Evolutionary conservation across 768 basidiomycete genomes (phyloP), one percentile per base, ranked within the genome.

Genomic region (Termitomyces sp.): DNA sequence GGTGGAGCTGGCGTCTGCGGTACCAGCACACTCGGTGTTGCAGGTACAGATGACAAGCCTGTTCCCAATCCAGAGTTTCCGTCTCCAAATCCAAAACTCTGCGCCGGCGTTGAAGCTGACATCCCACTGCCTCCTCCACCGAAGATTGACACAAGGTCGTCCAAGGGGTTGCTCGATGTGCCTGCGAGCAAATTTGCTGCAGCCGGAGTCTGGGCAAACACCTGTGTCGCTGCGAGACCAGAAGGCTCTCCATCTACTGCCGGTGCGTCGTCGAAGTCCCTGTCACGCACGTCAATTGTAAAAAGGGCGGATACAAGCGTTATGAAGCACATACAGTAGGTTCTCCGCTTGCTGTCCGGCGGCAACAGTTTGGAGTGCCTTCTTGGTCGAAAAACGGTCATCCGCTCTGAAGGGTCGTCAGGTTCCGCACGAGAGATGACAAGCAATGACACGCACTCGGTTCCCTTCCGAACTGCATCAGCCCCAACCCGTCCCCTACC

Each of bases 271-370:
- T 92, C 93, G 68, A 98, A 94, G 72, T 98, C 94, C 57, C 77
- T 79, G 60, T 8, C 51, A 37, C n/a, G 11, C 14, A 49, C 22
- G 53, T 51, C n/a, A 58, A 55, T 54, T 30, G 10, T 51, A 32
- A 22, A 47, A 2, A 24, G 21, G 35, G 35, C 37, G 42, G 44
- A 35, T 30, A 51, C 53, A 19, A 38, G 22, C 24, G 6, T 5
- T 40, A 38, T 21, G 17, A 35, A 43, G 37, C 9, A 67, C 76
- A 35, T 60, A 80, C 80, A 98, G 85, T 5, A 97, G 74, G 68
- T 98, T 98, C 70, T 98, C 96, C 14, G 93, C 84, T 70, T 93
- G 90, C 70, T 94, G 91, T 10, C 96, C 96, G 2, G 86, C 85
- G 24, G 82, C 92, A 42, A 98, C 88, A 0, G 93, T 94, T 62